Percentiles rank a stretch among this genome's conserved stretches.
Evolutionary conservation across 805 yeast species (phyloP).

Genomic region (Zygoascus flipseniorum): DNA sequence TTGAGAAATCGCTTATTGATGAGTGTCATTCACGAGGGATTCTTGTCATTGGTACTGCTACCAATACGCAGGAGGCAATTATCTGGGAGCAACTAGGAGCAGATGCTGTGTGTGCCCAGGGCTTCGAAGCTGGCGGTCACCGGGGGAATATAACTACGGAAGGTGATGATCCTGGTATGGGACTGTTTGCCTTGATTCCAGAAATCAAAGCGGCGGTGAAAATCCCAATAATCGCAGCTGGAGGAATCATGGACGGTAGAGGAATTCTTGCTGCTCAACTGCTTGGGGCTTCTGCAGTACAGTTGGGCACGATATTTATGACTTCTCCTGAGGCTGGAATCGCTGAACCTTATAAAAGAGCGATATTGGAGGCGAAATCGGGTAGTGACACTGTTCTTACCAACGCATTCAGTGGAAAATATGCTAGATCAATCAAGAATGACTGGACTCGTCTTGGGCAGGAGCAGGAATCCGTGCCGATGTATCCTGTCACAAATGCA

Average conservation of each 20-base stretch:
- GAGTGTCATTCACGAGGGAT: conserved; percentile 32
- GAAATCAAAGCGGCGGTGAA: conserved; percentile 14
- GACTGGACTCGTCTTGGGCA: conserved; percentile 5
- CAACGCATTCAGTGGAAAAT: conserved; percentile 17
- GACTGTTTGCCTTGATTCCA: conserved; percentile 19
- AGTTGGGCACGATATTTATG: conserved; percentile 47
- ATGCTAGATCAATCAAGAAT: conserved; percentile 16
- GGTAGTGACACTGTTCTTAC: conserved; percentile 12
- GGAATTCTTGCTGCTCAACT: conserved; percentile 28
- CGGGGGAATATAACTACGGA: conserved; percentile 39
- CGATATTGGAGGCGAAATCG: conserved; percentile 3
- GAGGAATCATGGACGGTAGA: conserved; percentile 38
- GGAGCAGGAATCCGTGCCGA: conserved; percentile 7
- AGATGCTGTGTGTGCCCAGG: conserved; percentile 48
- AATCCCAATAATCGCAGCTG: conserved; percentile 38
- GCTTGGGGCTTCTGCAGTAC: conserved; percentile 45
- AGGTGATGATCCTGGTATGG: conserved; percentile 32
- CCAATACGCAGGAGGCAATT: conserved; percentile 37
- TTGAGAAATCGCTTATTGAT: conserved; percentile 27
- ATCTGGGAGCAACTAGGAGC: conserved; percentile 27
- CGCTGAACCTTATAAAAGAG: conserved; percentile 9
- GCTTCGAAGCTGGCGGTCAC: conserved; percentile 61
- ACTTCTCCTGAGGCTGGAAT: conserved; percentile 28
- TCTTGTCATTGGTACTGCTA: conserved; percentile 40
- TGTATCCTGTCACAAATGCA: conserved; percentile 18